These are phyloP conservation scores for Aspergillus fumigatus DNA, from an alignment of 2,329 filamentous ascomycete genomes.

Conservation along the genomic window DNA sequence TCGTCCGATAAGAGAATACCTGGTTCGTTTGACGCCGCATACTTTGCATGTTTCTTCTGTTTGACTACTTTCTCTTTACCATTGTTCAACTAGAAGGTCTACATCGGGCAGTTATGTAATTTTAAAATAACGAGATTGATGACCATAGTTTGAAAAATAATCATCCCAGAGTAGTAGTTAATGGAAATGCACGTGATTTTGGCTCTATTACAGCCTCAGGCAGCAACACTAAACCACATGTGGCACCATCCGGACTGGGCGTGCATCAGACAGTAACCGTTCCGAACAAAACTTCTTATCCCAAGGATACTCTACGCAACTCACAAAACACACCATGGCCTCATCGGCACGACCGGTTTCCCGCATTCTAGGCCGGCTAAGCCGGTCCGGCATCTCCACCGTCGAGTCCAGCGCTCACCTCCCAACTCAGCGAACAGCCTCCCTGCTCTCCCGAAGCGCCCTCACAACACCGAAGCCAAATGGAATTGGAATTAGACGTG, in stretches of 20 bases:
- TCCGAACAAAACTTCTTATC: slow-evolving; percentile 1
- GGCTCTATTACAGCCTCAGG: slow-evolving; percentile 2
- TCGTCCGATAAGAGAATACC: slow-evolving; percentile 3
- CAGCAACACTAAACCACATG: slow-evolving; percentile 17
- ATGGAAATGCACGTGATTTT: slow-evolving; percentile 6
- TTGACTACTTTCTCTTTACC: not conserved
- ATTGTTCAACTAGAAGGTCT: slow-evolving; percentile 1
- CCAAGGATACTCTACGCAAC: not conserved
- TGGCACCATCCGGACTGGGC: slow-evolving; percentile 4
- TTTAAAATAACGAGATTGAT: slow-evolving; percentile 12
- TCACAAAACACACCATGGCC: slow-evolving; percentile 18
- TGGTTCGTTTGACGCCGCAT: not conserved
- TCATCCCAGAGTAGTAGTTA: too few relatives aligned
- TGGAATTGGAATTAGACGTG: not conserved
- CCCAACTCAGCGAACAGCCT: slow-evolving; percentile 2
- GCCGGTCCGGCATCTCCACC: slow-evolving; percentile 7
- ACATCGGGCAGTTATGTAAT: slow-evolving; percentile 17
- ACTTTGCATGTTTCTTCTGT: not conserved
- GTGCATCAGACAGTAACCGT: not conserved
- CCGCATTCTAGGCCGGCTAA: slow-evolving; percentile 10
- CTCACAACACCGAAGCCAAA: slow-evolving; percentile 2
- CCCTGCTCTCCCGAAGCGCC: not conserved
- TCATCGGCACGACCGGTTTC: slow-evolving; percentile 21
- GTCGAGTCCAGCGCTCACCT: slow-evolving; percentile 6
- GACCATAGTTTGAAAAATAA: not conserved